Evolutionary conservation across 371 early-diverging fungal species (phyloP).

Genomic region (Mycotypha africana): DNA sequence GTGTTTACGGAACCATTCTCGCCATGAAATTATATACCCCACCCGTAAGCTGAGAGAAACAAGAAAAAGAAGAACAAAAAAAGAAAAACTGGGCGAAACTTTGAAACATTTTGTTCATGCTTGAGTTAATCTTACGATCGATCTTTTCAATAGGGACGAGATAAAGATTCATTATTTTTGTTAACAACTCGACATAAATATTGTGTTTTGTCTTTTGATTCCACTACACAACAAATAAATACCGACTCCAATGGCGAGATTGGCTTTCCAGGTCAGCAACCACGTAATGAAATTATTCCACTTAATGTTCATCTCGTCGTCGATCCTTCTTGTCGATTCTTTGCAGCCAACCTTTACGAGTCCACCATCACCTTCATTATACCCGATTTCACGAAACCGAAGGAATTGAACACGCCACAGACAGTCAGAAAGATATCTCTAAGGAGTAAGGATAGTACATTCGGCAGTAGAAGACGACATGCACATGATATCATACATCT

Average conservation of each 20-base stretch:
- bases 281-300: constrained; percentile 27
- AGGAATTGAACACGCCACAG: constrained; percentile 7
- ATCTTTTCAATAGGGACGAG: constrained; percentile 14
- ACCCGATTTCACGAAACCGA: constrained; percentile 7
- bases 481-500: constrained; percentile 11
- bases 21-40: constrained; percentile 54
- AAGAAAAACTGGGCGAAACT: no score
- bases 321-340: constrained; percentile 49
- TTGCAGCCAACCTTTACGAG: constrained; percentile 30
- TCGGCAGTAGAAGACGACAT: constrained; percentile 16
- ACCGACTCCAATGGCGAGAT: constrained; percentile 68
- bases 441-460: constrained; percentile 12
- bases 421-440: constrained; percentile 9
- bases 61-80: no score
- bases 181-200: constrained; percentile 54
- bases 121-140: neutral
- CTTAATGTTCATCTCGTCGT: constrained; percentile 36
- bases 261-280: constrained; percentile 43
- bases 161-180: constrained; percentile 59
- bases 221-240: constrained; percentile 28
- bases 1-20: constrained; percentile 67
- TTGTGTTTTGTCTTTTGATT: constrained; percentile 57
- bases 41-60: constrained; percentile 45
- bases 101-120: no score
- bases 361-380: constrained; percentile 24